Evolutionary conservation across 106 monocot species (phyloP), one percentile per base, ranked within the genome.

Genomic region (Narthecium ossifragum): DNA sequence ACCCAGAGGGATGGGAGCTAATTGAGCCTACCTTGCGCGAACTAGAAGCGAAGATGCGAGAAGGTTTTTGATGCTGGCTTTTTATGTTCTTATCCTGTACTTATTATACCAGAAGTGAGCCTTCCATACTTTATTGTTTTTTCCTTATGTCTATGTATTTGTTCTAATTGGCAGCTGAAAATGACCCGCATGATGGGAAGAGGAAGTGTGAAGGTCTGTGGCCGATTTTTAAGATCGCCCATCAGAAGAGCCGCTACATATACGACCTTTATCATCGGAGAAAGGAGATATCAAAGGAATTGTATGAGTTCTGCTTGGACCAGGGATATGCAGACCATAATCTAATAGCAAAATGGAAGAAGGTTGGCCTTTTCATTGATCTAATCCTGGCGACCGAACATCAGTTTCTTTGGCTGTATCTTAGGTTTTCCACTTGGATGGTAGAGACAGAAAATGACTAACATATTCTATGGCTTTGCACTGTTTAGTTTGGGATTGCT

Each of bases 281-380:
- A 66, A 96, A 96, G 67, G 90, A 96, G 53, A 86, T 96, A 59
- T 84, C 89, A 2, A 86, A 81, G 33, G 90, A 89, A 45, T 50
- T 94, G 34, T 89, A 89, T 30, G 89, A 89, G 34, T 96, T 96
- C 60, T 90, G 94, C 63, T 61, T 96, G 57, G 90, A 90, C 26
- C 90, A 96, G 67, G 90, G 83, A 11, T 66, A 96, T 68, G 90
- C 94, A 10, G 94, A 96, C 49, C 71, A 63, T 32, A 96, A 90
- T 80, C 34, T 96, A 49, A 86, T 96, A 55, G 94, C 86, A n/a
- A 96, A 96, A 57, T 90, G 94, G 94, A 90, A 96, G 68, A 96
- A 96, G 86, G 91, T 92, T 37, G 1, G 66, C 2, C 4, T 39
- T 22, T 24, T 17, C 18, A 1, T 43, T 43, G 43, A 1, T 18